A percentile compares a stretch with the other conserved stretches of the same genome.
Evolutionary conservation across 495 filamentous ascomycete genomes (phyloP).

Genomic region (Penicillium lagena): DNA sequence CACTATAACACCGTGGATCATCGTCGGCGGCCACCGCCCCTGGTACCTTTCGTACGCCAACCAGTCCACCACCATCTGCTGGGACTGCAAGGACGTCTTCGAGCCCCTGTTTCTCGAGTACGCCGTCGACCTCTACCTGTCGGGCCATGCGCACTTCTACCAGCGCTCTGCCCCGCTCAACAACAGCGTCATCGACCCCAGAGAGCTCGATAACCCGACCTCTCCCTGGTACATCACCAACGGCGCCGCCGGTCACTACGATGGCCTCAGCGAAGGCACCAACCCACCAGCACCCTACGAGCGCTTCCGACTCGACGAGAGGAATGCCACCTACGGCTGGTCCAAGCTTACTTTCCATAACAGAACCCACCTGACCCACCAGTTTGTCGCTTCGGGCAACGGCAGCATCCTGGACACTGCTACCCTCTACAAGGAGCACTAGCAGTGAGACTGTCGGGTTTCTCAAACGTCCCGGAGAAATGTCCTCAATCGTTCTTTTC

Average conservation of each 20-base stretch:
- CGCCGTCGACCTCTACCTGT: conserved; percentile 45
- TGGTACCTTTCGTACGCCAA: conserved; percentile 39
- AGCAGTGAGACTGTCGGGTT: too few relatives aligned
- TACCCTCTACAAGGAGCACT: neutral
- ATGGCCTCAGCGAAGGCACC: conserved; percentile 13
- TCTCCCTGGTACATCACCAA: conserved; percentile 41
- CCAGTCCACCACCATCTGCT: conserved; percentile 28
- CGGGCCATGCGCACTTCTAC: conserved; percentile 46
- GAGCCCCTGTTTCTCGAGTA: conserved; percentile 45
- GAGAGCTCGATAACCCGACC: conserved; percentile 33
- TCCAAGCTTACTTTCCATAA: neutral
- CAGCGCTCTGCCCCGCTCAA: conserved; percentile 24
- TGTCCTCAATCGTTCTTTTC: too few relatives aligned
- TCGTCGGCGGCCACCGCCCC: conserved; percentile 43
- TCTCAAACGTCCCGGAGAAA: too few relatives aligned
- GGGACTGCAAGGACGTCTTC: conserved; percentile 42
- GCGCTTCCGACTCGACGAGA: neutral
- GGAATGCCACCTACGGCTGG: neutral
- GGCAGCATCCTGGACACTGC: neutral
- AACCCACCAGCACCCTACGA: neutral
- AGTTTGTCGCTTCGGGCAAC: neutral
- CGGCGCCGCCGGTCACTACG: conserved; percentile 28
- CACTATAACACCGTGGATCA: conserved; percentile 37
- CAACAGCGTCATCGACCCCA: conserved; percentile 22
- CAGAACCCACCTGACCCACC: neutral